Conservation (phyloP, 805 yeast species). For the Lipomyces mesembrius region DNA sequence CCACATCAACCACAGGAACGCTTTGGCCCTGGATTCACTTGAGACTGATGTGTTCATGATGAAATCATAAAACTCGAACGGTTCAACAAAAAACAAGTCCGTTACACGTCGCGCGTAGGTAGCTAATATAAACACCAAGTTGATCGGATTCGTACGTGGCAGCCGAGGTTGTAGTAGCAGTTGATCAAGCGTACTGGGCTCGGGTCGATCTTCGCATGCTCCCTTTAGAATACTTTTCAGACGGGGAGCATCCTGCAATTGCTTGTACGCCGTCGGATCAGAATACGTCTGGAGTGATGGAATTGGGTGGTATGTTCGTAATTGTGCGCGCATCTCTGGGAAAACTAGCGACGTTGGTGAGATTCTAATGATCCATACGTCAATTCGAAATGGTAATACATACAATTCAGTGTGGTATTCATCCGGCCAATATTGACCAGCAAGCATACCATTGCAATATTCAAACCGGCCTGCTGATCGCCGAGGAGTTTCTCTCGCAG, state of each 20-base stretch:
- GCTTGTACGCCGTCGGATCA: conserved; percentile 63
- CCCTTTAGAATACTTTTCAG: conserved; percentile 87
- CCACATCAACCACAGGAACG: conserved; percentile 84
- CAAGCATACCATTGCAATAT: conserved; percentile 80
- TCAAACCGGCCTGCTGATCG: conserved; percentile 61
- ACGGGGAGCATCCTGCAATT: conserved; percentile 93
- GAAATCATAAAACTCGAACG: conserved; percentile 69
- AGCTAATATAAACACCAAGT: conserved; percentile 73
- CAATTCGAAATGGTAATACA: background rate
- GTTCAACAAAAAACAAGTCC: conserved; percentile 46
- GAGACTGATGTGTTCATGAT: conserved; percentile 65
- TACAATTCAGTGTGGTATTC: conserved; percentile 84
- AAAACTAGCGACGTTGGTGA: conserved; percentile 52
- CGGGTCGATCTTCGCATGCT: conserved; percentile 70
- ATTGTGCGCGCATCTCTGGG: conserved; percentile 91
- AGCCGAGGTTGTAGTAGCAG: conserved; percentile 46
- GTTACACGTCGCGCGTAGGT: conserved; percentile 61
- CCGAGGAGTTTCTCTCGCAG: conserved; percentile 78
- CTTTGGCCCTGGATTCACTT: conserved; percentile 67
- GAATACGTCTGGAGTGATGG: conserved; percentile 82
- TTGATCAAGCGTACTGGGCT: conserved; percentile 56
- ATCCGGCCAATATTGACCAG: conserved; percentile 90
- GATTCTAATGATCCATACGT: background rate
- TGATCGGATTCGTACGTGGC: conserved; percentile 69
- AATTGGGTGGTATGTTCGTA: conserved; percentile 90